A percentile compares a stretch with the other conserved stretches of the same genome.
These are phyloP conservation scores for Taxawa tesnikishii DNA, from an alignment of 2,329 filamentous ascomycete species.

Conservation along the genomic window DNA sequence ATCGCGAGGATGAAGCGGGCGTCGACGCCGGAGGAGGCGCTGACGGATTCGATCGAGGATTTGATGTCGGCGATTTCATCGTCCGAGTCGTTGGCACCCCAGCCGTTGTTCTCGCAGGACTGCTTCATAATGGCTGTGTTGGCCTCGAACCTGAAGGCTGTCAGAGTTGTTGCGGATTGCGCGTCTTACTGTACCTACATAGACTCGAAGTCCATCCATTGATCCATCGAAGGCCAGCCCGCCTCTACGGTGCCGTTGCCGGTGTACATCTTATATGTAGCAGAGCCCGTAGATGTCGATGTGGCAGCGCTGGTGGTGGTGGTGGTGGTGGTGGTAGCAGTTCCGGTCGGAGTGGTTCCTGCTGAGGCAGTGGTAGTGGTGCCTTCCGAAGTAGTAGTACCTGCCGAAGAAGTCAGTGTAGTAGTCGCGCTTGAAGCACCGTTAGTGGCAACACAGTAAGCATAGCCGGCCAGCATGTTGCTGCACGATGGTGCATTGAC, in stretches of 20 bases:
- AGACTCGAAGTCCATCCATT: slow-evolving; percentile 23
- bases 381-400: not conserved
- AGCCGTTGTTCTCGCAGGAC: slow-evolving; percentile 22
- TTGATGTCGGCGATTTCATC: slow-evolving; percentile 26
- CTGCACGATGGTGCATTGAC: slow-evolving; percentile 12
- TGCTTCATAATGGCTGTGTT: slow-evolving; percentile 22
- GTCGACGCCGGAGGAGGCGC: slow-evolving; percentile 20
- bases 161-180: slow-evolving; percentile 3
- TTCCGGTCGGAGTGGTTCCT: slow-evolving; percentile 1
- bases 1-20: slow-evolving; percentile 31
- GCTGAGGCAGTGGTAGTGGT: not conserved
- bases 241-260: slow-evolving; percentile 22
- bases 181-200: slow-evolving; percentile 13
- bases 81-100: slow-evolving; percentile 23
- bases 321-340: slow-evolving; percentile 1
- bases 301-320: slow-evolving; percentile 3
- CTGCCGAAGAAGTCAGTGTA: not conserved
- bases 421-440: not conserved
- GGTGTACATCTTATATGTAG: slow-evolving; percentile 15
- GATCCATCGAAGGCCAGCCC: slow-evolving; percentile 23
- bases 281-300: slow-evolving; percentile 1
- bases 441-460: slow-evolving; percentile 14
- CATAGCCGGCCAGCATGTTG: slow-evolving; percentile 11
- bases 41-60: slow-evolving; percentile 20
- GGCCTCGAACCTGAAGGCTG: slow-evolving; percentile 16